Evolutionary conservation across 305 asterid species (phyloP), one percentile per base, ranked within the genome.

Genomic region (Stenogyne calaminthoides): DNA sequence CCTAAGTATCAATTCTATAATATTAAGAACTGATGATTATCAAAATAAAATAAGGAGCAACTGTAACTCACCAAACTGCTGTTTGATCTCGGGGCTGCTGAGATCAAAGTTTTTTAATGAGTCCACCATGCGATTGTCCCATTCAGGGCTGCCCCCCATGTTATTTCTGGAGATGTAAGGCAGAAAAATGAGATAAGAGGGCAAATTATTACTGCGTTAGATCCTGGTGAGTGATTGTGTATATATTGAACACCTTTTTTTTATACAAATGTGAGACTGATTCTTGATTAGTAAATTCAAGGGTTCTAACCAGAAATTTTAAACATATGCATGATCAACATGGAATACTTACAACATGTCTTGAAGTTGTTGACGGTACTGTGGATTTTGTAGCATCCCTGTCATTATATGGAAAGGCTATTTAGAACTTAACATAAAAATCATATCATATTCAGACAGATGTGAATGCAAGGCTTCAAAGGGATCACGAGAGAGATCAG

Each of bases 301-400:
- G 11, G 10, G 14, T 7, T 11, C 32, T 40, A 8, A 18, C 3
- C 34, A 32, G n/a, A 63, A 76, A 67, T 22, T 20, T 32, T 32
- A 42, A 64, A 10, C 9, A 22, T 3, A 15, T 34, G 71, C 51
- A 42, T 0, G 47, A 66, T 60, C 47, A 60, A 66, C 49, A 79
- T 32, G 46, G 52, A 70, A 60, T 55, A 68, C 99, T 85, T 82
- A 95, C 99, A 95, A 87, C 99, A 95, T 95, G 65, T 90, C 99
- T 74, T 95, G 96, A 80, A 95, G 88, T 76, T 95, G 99, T 71
- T 83, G 97, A 58, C 97, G 99, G 80, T 95, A 95, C 75, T 84
- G 84, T 29, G 98, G 98, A 80, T 92, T 95, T 77, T 92, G 97
- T 64, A 95, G 88, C 98, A 95, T 95, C 99, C 97, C 99, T 95